Conservation (phyloP, 768 basidiomycete species). For the Mycena rosella region DNA sequence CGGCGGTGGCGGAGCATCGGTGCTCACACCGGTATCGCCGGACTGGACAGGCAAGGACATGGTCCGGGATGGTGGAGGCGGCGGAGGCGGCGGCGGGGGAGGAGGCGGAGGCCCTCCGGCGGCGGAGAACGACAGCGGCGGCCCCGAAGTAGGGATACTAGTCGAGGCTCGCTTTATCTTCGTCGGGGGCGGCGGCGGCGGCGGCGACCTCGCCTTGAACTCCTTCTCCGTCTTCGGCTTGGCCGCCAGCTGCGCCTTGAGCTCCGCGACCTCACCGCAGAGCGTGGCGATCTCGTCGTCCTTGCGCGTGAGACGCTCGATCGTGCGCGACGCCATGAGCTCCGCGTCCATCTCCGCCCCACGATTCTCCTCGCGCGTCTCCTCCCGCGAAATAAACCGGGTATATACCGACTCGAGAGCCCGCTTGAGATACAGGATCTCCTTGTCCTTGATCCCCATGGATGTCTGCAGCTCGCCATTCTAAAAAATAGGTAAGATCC, state of each 20-base stretch:
- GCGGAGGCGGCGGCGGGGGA: slow-evolving; percentile 46
- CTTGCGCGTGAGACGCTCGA: slow-evolving; percentile 56
- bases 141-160: slow-evolving; percentile 12
- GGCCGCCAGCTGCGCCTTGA: slow-evolving; percentile 64
- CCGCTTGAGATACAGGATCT: slow-evolving; percentile 81
- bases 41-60: slow-evolving; percentile 41
- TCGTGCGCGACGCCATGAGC: slow-evolving; percentile 74
- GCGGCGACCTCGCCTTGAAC: slow-evolving; percentile 67
- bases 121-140: slow-evolving; percentile 25
- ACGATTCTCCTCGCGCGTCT: slow-evolving; percentile 59
- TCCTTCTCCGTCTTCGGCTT: slow-evolving; percentile 76
- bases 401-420: slow-evolving; percentile 91
- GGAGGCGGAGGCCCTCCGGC: slow-evolving; percentile 39
- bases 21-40: neutral
- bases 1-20: too few relatives aligned
- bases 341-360: slow-evolving; percentile 73
- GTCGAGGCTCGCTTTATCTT: slow-evolving; percentile 49
- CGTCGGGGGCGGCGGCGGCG: slow-evolving; percentile 44
- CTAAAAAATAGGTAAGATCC: slow-evolving; percentile 49
- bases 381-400: slow-evolving; percentile 74
- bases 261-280: slow-evolving; percentile 59
- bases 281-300: slow-evolving; percentile 65
- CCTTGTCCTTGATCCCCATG: slow-evolving; percentile 73
- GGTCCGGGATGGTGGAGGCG: slow-evolving; percentile 28
- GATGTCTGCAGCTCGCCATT: slow-evolving; percentile 70